Conservation (phyloP, 352 stramenopile genomes). For the Pythium monospermum region DNA sequence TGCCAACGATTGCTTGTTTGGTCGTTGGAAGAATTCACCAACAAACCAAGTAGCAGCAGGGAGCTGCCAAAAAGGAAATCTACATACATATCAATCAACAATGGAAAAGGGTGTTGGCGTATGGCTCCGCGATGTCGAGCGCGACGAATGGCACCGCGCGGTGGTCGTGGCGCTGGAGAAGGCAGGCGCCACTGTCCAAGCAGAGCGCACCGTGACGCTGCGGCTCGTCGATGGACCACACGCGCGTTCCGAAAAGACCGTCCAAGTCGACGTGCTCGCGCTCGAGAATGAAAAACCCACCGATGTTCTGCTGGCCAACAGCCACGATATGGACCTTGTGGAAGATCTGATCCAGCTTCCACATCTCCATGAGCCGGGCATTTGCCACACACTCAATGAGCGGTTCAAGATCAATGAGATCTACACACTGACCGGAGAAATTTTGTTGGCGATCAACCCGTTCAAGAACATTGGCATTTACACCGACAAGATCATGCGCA, state of each 20-base stretch:
- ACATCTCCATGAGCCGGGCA: slow-evolving; percentile 92
- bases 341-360: slow-evolving; percentile 92
- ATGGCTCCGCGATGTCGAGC: slow-evolving; percentile 63
- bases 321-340: slow-evolving; percentile 82
- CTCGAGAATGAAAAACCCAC: slow-evolving; percentile 58
- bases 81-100: background rate
- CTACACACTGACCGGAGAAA: slow-evolving; percentile 88
- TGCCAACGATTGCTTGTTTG: no score
- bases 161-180: slow-evolving; percentile 44
- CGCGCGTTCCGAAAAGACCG: slow-evolving; percentile 37
- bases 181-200: background rate
- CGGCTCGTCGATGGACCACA: slow-evolving; percentile 48
- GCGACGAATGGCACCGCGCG: slow-evolving; percentile 65
- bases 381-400: slow-evolving; percentile 90
- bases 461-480: slow-evolving; percentile 87
- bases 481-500: slow-evolving; percentile 83
- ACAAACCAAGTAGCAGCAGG: background rate
- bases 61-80: no score
- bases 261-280: slow-evolving; percentile 50
- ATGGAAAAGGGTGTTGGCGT: slow-evolving; percentile 83
- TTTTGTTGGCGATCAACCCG: slow-evolving; percentile 85
- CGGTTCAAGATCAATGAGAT: slow-evolving; percentile 93
- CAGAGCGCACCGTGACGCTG: slow-evolving; percentile 38
- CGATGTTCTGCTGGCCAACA: slow-evolving; percentile 72
- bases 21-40: no score